Evolutionary conservation across 2,329 filamentous ascomycete species (phyloP), one percentile per base, ranked within the genome.

Genomic region (Gaeumannomyces tritici): DNA sequence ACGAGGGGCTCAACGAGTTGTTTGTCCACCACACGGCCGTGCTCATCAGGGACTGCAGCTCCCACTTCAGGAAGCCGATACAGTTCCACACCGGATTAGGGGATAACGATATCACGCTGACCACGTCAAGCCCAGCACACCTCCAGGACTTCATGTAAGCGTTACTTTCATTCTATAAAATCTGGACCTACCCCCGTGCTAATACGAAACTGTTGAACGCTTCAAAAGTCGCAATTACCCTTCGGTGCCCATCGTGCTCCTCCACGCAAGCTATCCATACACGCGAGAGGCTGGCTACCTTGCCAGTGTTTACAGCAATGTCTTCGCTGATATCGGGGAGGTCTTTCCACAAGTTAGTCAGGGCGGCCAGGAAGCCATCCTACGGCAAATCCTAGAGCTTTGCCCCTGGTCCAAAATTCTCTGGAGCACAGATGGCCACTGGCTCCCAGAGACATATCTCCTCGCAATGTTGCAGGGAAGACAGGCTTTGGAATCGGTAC

Each of bases 21-120:
- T 73, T 93, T 3, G 84, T 95, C 1, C 82, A 89, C 62, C 77
- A 80, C 33, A 80, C 86, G 0, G 85, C 90, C 8, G 77, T 80
- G 57, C 71, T 86, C 31, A 80, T 93, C 61, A 73, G 76, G 11
- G 74, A 79, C 51, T 73, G 76, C 35, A 72, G 71, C 24, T 71
- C 71, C 3, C 73, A 74, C 1, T 67, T 73, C 63, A 83, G 83
- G 63, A 95, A 93, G 70, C 89, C 90, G 0, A 77, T 96, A 15
- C 91, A 96, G 69, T 89, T 96, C 66, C 91, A 96, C 69, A 95
- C 90, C 0, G 90, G 90, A 0, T 79, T 95, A 0, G 90, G 91
- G 0, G 91, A 95, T 69, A 89, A 87, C 66, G 90, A 95, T 68
- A 88, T 95, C 60, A 83, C 79, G 5, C 76, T 96, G 29, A 76